Percentiles rank a stretch among this genome's conserved stretches.
phyloP scores from a whole-genome alignment of 345 rosid species.

The Citrus cavaleriei region DNA sequence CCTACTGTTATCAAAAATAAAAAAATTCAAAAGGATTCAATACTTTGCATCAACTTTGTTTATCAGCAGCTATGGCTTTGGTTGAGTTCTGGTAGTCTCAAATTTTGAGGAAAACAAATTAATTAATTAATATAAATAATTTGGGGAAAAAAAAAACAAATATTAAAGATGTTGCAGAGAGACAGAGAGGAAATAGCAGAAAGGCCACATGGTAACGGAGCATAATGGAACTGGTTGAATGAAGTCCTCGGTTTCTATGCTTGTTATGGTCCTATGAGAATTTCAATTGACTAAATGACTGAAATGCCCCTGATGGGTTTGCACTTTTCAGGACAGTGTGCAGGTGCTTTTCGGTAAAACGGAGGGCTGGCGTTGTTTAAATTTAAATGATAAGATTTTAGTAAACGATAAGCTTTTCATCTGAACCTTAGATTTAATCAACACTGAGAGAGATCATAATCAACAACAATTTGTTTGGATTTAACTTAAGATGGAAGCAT shows the following conservation, averaged over 20 bases:
- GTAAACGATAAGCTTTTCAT: slow-evolving; percentile 1
- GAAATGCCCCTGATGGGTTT: slow-evolving; percentile 4
- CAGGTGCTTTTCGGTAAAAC: slow-evolving; percentile 10
- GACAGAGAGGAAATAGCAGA: slow-evolving; percentile 21
- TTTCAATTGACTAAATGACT: slow-evolving; percentile 13
- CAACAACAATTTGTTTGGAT: background rate
- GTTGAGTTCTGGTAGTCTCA: slow-evolving; percentile 4
- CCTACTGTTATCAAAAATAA: slow-evolving; percentile 11
- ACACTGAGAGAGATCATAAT: background rate
- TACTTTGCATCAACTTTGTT: background rate
- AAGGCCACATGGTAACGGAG: slow-evolving; percentile 33
- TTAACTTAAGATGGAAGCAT: background rate
- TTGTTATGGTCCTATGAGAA: background rate
- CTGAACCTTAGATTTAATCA: background rate
- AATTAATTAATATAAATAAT: background rate
- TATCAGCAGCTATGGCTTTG: background rate
- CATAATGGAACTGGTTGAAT: slow-evolving; percentile 36
- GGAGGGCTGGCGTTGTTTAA: no score
- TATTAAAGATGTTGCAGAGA: background rate
- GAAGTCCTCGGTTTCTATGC: slow-evolving; percentile 45
- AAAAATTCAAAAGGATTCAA: background rate
- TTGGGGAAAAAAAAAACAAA: background rate
- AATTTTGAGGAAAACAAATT: background rate
- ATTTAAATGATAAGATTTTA: background rate
- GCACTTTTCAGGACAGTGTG: fast-evolving